phyloP scores from a whole-genome alignment of 176 grass and related monocot genomes.

The Carex kokanica region DNA sequence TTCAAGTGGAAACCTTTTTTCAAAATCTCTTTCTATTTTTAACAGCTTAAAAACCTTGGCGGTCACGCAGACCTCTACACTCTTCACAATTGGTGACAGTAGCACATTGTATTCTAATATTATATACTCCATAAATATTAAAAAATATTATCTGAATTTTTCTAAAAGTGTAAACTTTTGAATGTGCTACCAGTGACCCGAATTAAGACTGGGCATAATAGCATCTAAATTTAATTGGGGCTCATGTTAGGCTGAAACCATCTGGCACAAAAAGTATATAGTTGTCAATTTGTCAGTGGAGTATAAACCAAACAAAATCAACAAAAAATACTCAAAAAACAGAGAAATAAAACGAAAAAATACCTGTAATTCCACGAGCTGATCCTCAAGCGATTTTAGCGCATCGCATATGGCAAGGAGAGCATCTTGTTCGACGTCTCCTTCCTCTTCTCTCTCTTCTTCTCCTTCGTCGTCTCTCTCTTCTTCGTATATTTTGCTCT shows the following conservation, averaged over 20 bases:
- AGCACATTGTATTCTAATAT: background rate
- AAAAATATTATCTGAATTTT: background rate
- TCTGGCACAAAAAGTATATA: background rate
- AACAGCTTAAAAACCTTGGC: background rate
- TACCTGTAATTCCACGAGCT: slow-evolving; percentile 79
- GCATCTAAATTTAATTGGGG: background rate
- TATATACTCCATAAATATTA: background rate
- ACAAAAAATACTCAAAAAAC: slow-evolving; percentile 5
- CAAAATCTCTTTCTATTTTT: background rate
- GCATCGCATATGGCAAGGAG: slow-evolving; percentile 64
- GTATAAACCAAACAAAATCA: background rate
- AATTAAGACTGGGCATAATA: background rate
- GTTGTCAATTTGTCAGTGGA: background rate
- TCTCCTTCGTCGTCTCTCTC: slow-evolving; percentile 10
- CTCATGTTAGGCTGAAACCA: background rate
- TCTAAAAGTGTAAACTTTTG: background rate
- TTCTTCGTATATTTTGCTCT: background rate
- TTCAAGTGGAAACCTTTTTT: background rate
- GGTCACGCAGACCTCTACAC: background rate
- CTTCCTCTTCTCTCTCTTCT: background rate
- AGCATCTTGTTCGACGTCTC: slow-evolving; percentile 31
- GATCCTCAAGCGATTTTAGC: slow-evolving; percentile 68
- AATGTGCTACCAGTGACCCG: background rate
- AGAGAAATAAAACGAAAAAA: background rate
- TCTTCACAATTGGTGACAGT: background rate